Base-by-base conservation (phyloP, 176 grass and related monocot species). In the Chloris gayana region DNA sequence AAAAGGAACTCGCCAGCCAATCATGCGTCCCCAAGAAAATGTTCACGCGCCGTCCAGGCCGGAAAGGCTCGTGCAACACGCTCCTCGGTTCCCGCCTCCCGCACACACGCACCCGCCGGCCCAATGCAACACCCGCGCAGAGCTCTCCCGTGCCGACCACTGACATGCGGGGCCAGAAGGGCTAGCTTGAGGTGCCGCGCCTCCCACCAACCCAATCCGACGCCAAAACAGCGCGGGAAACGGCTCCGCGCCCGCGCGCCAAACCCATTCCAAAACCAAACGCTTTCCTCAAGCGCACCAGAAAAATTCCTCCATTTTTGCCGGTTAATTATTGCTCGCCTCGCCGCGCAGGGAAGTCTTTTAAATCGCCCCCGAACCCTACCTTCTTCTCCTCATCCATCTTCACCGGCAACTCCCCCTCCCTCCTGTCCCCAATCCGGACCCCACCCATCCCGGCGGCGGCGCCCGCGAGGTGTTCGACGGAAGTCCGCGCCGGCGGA, bases 171-270 rank as follows among this genome's bases (percentile, higher is more conserved):
- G 60, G 0, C 45, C 25, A 4, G 0, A 0, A 0, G n/a, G 4
- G 19, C 0, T 1, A 2, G 6, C 29, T 13, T 0, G 6, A 0
- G 14, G 29, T 6, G 22, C 0, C 11, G 65, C 41, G 63, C 35
- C 25, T 25, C 27, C 72, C 35, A 76, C 81, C 19, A 6, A 57
- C 14, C 80, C 15, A 6, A 2, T 19, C 25, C 22, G 11, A 51
- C 38, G 31, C 39, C 69, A 87, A 83, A 78, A 18, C 46, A 22
- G 80, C 73, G 85, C 85, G 85, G 85, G 85, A 87, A 87, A 87
- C 22, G 3, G 33, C 73, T 35, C 56, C 34, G 25, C 54, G 24
- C 62, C 26, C 44, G 64, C 82, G 87, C 87, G 87, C 87, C 21
- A 88, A 80, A 44, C 76, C 31, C 62, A n/a, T 6, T 81, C 54